These are phyloP conservation scores for Durusdinium trenchii DNA, from an alignment of 73 alveolate species.

Conservation along the genomic window DNA sequence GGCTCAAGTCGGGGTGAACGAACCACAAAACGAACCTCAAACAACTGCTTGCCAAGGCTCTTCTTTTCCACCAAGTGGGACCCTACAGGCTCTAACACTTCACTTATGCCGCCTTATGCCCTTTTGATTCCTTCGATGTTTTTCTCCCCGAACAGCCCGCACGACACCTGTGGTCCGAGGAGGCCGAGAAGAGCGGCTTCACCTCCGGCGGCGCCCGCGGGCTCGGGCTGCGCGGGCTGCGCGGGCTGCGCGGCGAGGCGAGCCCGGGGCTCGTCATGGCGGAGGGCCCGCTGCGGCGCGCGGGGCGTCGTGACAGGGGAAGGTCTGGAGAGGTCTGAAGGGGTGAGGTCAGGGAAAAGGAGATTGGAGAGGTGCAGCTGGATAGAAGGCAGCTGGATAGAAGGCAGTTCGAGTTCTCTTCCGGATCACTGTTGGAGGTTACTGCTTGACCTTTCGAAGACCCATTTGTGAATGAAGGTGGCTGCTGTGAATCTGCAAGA, in stretches of 20 bases:
- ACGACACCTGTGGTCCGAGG: not conserved
- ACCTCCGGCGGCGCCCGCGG: not conserved
- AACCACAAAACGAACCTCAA: too few relatives aligned
- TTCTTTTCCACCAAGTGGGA: not conserved
- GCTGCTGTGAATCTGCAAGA: too few relatives aligned
- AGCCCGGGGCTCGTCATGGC: not conserved
- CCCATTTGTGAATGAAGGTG: too few relatives aligned
- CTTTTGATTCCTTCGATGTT: not conserved
- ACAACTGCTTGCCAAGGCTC: too few relatives aligned
- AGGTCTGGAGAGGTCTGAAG: too few relatives aligned
- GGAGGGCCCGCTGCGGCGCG: not conserved
- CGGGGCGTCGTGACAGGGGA: not conserved
- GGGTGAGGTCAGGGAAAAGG: too few relatives aligned
- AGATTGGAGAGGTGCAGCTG: too few relatives aligned
- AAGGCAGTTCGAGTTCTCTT: too few relatives aligned
- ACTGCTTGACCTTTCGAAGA: too few relatives aligned
- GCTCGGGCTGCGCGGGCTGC: not conserved
- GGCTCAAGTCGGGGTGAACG: too few relatives aligned
- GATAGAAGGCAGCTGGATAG: too few relatives aligned
- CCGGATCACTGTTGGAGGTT: too few relatives aligned
- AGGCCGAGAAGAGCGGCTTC: slow-evolving; percentile 53
- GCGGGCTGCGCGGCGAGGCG: not conserved
- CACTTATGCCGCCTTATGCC: not conserved
- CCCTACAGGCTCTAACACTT: not conserved
- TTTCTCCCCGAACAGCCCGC: not conserved